Evolutionary conservation across 2,329 filamentous ascomycete species (phyloP).

Genomic region (Aspergillus glaucus): DNA sequence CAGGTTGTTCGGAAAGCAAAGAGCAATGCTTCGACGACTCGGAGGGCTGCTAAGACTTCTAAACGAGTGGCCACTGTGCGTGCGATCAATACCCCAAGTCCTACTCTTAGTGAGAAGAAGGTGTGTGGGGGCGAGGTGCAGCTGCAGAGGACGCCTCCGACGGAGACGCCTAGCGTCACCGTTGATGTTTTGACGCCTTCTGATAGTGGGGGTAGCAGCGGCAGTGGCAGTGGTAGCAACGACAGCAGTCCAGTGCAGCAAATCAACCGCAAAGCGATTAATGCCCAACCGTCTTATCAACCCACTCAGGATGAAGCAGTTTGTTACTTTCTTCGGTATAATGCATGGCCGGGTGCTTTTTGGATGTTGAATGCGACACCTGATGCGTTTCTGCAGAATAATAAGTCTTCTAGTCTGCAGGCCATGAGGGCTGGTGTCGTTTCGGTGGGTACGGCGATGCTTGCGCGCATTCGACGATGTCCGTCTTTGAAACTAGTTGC

Average conservation of each 20-base stretch:
- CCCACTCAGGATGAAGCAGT: conserved; percentile 26
- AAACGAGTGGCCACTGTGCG: background rate
- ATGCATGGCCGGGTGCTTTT: conserved; percentile 23
- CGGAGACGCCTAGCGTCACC: background rate
- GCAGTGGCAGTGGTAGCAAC: no score
- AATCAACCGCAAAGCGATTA: conserved; percentile 10
- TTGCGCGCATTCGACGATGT: conserved; percentile 50
- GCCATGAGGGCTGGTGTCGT: conserved; percentile 45
- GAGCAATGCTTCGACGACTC: conserved; percentile 30
- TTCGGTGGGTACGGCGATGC: conserved; percentile 53
- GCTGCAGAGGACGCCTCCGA: background rate
- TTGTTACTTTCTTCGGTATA: conserved; percentile 32
- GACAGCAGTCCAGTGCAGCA: conserved; percentile 7
- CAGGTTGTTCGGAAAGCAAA: conserved; percentile 55
- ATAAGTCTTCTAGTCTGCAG: conserved; percentile 18
- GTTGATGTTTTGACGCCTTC: conserved; percentile 10
- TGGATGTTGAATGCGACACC: conserved; percentile 20
- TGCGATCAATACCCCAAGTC: background rate
- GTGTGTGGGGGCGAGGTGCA: background rate
- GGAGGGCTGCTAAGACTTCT: conserved; percentile 9
- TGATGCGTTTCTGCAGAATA: conserved; percentile 15
- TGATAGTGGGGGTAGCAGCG: conserved; percentile 5
- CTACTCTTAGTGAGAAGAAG: background rate
- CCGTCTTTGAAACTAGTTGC: conserved; percentile 43
- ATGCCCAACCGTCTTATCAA: conserved; percentile 20